Evolutionary conservation across 225 moss, liverwort and hornwort species (phyloP).

Genomic region (Physcomitrellopsis africana): DNA sequence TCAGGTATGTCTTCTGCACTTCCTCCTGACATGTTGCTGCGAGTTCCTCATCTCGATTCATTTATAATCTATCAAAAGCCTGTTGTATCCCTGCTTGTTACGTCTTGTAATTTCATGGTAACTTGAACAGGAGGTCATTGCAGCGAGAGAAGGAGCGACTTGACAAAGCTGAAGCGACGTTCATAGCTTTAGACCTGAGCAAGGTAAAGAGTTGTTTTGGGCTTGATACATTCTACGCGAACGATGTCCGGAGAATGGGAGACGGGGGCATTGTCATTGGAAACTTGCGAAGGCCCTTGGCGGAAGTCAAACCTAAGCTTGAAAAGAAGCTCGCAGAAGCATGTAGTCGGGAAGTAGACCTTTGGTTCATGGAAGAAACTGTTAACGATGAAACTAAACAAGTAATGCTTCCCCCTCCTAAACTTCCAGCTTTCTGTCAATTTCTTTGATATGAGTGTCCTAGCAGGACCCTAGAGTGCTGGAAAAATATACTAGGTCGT

Average conservation of each 20-base stretch:
- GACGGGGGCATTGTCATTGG: slow-evolving; percentile 95
- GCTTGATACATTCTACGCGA: slow-evolving; percentile 86
- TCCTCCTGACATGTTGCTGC: background rate
- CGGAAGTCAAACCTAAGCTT: slow-evolving; percentile 78
- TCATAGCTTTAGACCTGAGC: slow-evolving; percentile 78
- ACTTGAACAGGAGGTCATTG: slow-evolving; percentile 58
- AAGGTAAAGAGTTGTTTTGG: slow-evolving; percentile 73
- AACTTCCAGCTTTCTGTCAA: background rate
- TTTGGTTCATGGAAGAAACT: slow-evolving; percentile 95
- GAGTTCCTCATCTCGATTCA: background rate
- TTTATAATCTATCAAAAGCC: background rate
- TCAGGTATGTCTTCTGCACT: slow-evolving; percentile 35
- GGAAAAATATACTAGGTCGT: background rate
- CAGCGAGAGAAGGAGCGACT: slow-evolving; percentile 82
- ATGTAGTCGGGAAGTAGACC: slow-evolving; percentile 87
- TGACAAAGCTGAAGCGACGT: slow-evolving; percentile 79
- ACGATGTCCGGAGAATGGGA: slow-evolving; percentile 87
- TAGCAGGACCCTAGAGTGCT: background rate
- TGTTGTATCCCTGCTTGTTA: background rate
- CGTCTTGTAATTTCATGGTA: slow-evolving; percentile 21
- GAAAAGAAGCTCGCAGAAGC: slow-evolving; percentile 66
- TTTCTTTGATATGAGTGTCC: background rate
- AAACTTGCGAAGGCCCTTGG: slow-evolving; percentile 82
- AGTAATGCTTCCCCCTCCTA: slow-evolving; percentile 31
- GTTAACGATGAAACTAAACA: slow-evolving; percentile 74